phyloP scores from a whole-genome alignment of 2,329 filamentous ascomycete genomes.

The Periglandula ipomoeae region DNA sequence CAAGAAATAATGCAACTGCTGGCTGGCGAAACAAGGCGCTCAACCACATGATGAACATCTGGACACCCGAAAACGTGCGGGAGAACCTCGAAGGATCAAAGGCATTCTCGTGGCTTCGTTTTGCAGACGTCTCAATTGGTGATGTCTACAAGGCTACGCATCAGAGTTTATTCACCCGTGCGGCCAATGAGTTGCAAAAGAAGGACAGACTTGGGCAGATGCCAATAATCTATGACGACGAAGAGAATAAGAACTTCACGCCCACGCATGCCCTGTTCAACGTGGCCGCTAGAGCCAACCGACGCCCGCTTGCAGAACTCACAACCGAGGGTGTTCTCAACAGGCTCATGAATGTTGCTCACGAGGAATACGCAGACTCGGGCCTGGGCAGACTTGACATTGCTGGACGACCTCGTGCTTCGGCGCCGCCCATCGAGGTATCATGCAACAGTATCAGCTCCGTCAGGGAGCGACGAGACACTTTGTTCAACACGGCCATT shows the following conservation, averaged over 20 bases:
- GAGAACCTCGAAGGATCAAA: conserved; percentile 51
- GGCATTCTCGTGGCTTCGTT: conserved; percentile 83
- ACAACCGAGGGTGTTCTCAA: conserved; percentile 63
- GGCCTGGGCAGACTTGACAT: conserved; percentile 74
- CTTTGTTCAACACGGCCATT: conserved; percentile 69
- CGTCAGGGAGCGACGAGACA: conserved; percentile 57
- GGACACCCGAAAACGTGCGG: conserved; percentile 69
- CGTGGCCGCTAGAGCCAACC: conserved; percentile 62
- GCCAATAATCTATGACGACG: conserved; percentile 61
- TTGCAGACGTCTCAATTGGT: conserved; percentile 65
- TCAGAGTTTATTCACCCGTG: conserved; percentile 64
- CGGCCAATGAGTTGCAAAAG: conserved; percentile 48
- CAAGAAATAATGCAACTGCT: conserved; percentile 62
- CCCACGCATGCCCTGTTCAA: conserved; percentile 75
- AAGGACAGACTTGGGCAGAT: conserved; percentile 55
- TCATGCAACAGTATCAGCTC: conserved; percentile 60
- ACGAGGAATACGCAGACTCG: conserved; percentile 52
- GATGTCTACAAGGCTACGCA: conserved; percentile 66
- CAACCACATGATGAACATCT: conserved; percentile 80
- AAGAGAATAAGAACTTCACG: conserved; percentile 50
- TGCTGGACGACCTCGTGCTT: conserved; percentile 66
- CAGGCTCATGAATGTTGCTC: conserved; percentile 71
- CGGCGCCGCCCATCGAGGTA: conserved; percentile 79
- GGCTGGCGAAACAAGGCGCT: conserved; percentile 76
- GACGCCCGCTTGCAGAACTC: conserved; percentile 57